Evolutionary conservation across 2,329 filamentous ascomycete species (phyloP).

Genomic region (Metarhizium humberi): DNA sequence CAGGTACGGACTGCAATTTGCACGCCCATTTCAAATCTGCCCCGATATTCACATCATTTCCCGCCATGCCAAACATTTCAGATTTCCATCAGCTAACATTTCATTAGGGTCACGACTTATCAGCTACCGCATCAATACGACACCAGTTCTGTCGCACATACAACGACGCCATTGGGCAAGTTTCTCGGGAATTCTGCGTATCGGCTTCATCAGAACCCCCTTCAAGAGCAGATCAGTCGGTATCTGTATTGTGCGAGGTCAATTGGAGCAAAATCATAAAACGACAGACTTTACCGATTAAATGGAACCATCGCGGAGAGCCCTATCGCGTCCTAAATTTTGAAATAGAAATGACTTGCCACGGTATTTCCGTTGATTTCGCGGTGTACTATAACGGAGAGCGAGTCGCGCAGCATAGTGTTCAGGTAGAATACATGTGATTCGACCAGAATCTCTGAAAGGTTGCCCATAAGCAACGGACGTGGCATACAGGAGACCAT

Average conservation of each 20-base stretch:
- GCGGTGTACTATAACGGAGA: not conserved
- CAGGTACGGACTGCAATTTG: not conserved
- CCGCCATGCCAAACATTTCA: too few relatives aligned
- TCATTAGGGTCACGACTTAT: constrained; percentile 2
- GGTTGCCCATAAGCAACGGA: not conserved
- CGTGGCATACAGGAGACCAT: not conserved
- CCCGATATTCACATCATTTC: too few relatives aligned
- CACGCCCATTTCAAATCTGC: not conserved
- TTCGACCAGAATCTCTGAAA: not conserved
- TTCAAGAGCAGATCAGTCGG: not conserved
- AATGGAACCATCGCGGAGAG: not conserved
- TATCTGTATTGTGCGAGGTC: not conserved
- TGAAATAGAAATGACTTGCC: not conserved
- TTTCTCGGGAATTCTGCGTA: not conserved
- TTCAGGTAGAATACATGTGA: not conserved
- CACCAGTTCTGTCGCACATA: not conserved
- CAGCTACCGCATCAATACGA: not conserved
- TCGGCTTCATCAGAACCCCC: not conserved
- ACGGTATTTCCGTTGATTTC: not conserved
- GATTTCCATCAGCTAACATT: not conserved
- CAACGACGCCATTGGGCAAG: not conserved
- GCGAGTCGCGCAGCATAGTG: not conserved
- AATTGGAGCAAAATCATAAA: not conserved
- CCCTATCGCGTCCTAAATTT: not conserved
- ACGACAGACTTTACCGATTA: not conserved